Evolutionary conservation across 1,284 basidiomycete species (phyloP).

Genomic region (Heimioporus retisporus): DNA sequence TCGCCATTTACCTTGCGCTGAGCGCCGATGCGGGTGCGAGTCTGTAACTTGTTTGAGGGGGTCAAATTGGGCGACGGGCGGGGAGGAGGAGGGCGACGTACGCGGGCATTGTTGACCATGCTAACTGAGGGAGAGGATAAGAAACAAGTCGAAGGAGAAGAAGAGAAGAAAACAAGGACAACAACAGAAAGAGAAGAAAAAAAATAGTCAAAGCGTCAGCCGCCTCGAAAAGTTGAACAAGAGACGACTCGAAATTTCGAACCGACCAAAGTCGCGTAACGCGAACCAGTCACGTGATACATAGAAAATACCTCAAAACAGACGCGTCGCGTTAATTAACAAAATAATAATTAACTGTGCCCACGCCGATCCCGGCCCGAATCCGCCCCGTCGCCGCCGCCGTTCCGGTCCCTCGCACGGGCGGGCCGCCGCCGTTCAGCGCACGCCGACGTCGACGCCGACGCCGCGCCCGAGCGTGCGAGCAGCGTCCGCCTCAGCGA

Average conservation of each 20-base stretch:
- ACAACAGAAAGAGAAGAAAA: slow-evolving; percentile 8
- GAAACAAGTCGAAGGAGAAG: too few species aligned
- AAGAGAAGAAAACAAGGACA: too few species aligned
- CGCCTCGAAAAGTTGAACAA: slow-evolving; percentile 31
- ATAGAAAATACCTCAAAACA: slow-evolving; percentile 43
- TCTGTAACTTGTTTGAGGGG: slow-evolving; percentile 38
- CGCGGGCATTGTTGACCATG: slow-evolving; percentile 70
- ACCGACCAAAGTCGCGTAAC: slow-evolving; percentile 42
- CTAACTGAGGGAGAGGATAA: slow-evolving; percentile 41
- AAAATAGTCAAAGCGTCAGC: slow-evolving; percentile 36
- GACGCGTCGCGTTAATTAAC: slow-evolving; percentile 46
- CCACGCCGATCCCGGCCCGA: too few species aligned
- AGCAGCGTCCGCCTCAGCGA: slow-evolving; percentile 71
- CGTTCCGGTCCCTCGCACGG: too few species aligned
- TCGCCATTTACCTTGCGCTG: slow-evolving; percentile 74
- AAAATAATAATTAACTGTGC: too few species aligned
- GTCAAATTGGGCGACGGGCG: background rate
- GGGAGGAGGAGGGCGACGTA: slow-evolving; percentile 38
- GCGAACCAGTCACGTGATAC: slow-evolving; percentile 47
- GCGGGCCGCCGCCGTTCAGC: too few species aligned
- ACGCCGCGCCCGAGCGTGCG: slow-evolving; percentile 45
- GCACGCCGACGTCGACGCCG: slow-evolving; percentile 44
- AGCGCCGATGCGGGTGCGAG: slow-evolving; percentile 50
- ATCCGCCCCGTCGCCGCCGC: too few species aligned
- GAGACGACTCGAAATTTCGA: slow-evolving; percentile 20